A percentile compares a stretch with the other conserved stretches of the same genome.
Conservation (phyloP, 352 stramenopile genomes). For the Chrysophaeum taylorii region DNA sequence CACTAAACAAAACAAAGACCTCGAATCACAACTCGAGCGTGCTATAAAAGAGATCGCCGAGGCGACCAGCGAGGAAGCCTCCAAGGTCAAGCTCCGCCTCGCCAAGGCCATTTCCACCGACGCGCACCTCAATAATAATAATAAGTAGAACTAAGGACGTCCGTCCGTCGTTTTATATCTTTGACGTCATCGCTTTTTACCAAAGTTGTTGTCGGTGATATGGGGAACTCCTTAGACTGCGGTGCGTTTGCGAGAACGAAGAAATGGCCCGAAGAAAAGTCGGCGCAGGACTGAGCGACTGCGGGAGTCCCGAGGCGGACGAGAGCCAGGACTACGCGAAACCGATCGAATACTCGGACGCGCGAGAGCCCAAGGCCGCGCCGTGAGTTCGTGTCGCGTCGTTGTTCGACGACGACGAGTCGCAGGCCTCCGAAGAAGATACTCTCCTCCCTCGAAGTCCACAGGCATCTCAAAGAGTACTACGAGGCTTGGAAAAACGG, state of each 20-base stretch:
- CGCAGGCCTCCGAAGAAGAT: conserved; percentile 12
- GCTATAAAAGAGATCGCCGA: conserved; percentile 22
- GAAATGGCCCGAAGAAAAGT: too few species aligned
- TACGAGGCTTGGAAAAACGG: conserved; percentile 15
- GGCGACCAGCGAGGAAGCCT: conserved; percentile 19
- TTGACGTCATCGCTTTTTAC: too few species aligned
- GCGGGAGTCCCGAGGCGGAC: background rate
- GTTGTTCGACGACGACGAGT: background rate
- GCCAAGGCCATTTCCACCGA: background rate
- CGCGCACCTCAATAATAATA: background rate
- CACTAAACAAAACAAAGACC: conserved; percentile 19
- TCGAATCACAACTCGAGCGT: conserved; percentile 12
- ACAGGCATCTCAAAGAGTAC: conserved; percentile 6
- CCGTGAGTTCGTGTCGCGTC: background rate
- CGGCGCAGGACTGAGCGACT: conserved; percentile 3
- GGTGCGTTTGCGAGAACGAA: too few species aligned
- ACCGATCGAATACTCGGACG: background rate
- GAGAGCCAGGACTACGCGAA: conserved; percentile 6
- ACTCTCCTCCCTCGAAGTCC: background rate
- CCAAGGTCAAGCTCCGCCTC: background rate
- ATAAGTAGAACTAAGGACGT: too few species aligned
- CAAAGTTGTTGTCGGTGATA: too few species aligned
- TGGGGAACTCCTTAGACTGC: conserved; percentile 10
- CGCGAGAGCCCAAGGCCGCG: background rate
- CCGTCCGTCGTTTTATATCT: too few species aligned